Conservation (phyloP, 129 eudicot genomes). For the Arctium lappa region DNA sequence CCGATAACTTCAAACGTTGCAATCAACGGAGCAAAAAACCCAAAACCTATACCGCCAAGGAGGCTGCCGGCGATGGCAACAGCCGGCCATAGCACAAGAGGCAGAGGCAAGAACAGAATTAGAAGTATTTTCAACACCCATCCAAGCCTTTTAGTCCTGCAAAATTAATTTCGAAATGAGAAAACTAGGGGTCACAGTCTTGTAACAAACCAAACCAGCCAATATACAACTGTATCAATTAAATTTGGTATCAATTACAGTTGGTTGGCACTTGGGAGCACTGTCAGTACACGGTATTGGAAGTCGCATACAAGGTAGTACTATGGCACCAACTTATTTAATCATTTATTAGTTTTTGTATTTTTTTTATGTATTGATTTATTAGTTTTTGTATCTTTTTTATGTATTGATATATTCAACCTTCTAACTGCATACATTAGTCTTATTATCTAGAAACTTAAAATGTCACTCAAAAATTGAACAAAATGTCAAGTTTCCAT, state of each 20-base stretch:
- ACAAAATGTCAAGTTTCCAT: no score
- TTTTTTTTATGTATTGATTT: no score
- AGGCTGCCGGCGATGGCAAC: conserved; percentile 58
- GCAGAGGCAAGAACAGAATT: conserved; percentile 57
- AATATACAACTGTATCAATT: no score
- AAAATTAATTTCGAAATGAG: not conserved
- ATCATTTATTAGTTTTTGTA: no score
- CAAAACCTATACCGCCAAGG: conserved; percentile 71
- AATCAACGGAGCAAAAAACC: conserved; percentile 75
- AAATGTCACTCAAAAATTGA: no score
- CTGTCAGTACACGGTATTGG: not conserved
- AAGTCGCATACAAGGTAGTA: not conserved
- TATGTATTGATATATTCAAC: no score
- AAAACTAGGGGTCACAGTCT: not conserved
- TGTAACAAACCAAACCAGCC: not conserved
- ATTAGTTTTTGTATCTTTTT: no score
- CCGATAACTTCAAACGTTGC: conserved; percentile 92
- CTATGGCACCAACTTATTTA: not conserved
- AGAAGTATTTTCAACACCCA: conserved; percentile 59
- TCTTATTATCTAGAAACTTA: not conserved
- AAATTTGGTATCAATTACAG: not conserved
- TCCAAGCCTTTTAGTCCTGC: conserved; percentile 77
- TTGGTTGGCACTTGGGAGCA: not conserved
- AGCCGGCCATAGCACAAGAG: conserved; percentile 68
- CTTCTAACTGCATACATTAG: no score